Base-by-base conservation (phyloP, 805 yeast species). In the Kodamaea kakaduensis region DNA sequence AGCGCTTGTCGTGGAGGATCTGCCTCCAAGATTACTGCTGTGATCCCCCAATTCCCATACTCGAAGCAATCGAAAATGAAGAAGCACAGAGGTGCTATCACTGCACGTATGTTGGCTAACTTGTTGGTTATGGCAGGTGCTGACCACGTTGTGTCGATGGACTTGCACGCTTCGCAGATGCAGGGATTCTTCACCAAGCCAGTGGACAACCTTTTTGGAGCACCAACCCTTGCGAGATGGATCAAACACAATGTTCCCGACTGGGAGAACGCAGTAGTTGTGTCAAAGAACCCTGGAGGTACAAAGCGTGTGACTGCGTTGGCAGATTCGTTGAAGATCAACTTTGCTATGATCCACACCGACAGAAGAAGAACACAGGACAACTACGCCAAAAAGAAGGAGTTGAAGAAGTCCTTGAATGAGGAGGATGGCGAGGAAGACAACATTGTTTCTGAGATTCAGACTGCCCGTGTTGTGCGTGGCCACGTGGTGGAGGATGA, bases 241-340 rank as follows among this genome's bases (percentile, higher is more conserved):
- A 90, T 93, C 51, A 79, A 84, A 50, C 93, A 84, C 58, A 84
- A 93, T 52, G 82, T 93, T 32, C 79, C 81, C 23, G 87, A 90
- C 54, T 87, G 85, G 70, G 71, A 77, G 49, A 80, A 81, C 42
- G 90, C 96, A 2, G 98, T 94, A 17, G 95, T 93, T 36, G 98
- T 93, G 9, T 88, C 97, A n/a, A 93, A 93, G 59, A 93, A 93
- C 63, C 97, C 99, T 14, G 99, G 98, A 44, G 98, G 98, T 38
- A 89, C 99, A 14, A 93, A 93, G 59, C 77, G 98, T 47, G 99
- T 93, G 36, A 93, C 99, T 13, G 89, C 97, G 1, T 71, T 93
- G 50, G 98, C 98, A n/a, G 98, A 94, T 64, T 79, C 94, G 24
- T 72, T 93, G 50, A 90, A 90, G 64, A 85, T 93, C 48, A 88